A percentile compares a stretch with the other conserved stretches of the same genome.
Conservation (phyloP, 495 filamentous ascomycete genomes). For the Talaromyces stipitatus region DNA sequence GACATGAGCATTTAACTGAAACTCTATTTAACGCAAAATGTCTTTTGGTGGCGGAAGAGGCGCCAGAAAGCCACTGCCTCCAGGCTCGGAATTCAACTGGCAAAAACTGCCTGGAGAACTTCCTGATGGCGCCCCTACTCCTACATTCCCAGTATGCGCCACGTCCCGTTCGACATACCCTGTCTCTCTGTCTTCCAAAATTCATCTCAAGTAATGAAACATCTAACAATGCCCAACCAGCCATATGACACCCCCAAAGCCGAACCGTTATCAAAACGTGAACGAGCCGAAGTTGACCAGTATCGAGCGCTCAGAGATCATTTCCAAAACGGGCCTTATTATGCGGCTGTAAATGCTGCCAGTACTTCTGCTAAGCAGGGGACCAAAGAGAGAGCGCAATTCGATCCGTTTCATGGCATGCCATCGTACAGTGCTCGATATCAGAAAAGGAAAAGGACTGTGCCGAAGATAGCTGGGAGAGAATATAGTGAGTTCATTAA, state of each 20-base stretch:
- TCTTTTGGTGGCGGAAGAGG: neutral
- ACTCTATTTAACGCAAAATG: neutral
- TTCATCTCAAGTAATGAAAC: neutral
- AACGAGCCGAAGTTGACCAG: constrained; percentile 33
- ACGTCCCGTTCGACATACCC: neutral
- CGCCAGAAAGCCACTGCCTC: constrained; percentile 3
- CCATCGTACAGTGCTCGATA: constrained; percentile 50
- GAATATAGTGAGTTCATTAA: constrained; percentile 36
- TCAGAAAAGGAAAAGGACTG: constrained; percentile 41
- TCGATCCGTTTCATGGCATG: constrained; percentile 56
- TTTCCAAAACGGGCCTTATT: constrained; percentile 50
- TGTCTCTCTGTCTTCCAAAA: neutral
- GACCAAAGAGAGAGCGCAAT: constrained; percentile 27
- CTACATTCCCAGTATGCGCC: constrained; percentile 3
- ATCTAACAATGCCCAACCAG: constrained; percentile 11
- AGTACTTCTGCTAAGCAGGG: constrained; percentile 34
- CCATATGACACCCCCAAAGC: constrained; percentile 30
- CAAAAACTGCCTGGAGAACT: constrained; percentile 6
- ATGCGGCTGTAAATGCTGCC: constrained; percentile 45
- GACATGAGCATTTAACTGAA: neutral
- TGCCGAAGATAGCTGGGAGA: constrained; percentile 42
- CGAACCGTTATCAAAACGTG: constrained; percentile 22
- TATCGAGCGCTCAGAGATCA: constrained; percentile 43
- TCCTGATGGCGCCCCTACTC: constrained; percentile 4
- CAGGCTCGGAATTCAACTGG: constrained; percentile 8